Conservation (phyloP, 179 eudicot genomes). For the Amaranthus tricolor region DNA sequence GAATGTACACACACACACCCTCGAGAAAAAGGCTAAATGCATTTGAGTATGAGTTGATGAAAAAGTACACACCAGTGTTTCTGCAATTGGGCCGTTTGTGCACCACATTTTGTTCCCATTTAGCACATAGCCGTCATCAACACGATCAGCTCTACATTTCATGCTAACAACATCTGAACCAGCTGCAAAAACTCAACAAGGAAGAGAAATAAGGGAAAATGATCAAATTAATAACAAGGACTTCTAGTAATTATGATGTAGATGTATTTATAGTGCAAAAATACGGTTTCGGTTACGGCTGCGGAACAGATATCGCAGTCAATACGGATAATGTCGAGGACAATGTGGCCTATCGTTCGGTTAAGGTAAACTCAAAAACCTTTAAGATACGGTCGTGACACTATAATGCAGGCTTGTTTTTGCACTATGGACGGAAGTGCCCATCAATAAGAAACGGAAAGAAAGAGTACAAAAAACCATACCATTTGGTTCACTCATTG, state of each 20-base stretch:
- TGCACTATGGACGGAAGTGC: not conserved
- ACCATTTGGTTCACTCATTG: constrained; percentile 99
- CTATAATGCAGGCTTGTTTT: too few species aligned
- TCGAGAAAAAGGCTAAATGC: not conserved
- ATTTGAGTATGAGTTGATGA: not conserved
- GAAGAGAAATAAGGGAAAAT: constrained; percentile 11
- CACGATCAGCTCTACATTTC: constrained; percentile 94
- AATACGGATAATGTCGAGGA: too few species aligned
- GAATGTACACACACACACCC: not conserved
- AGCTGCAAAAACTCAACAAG: constrained; percentile 46
- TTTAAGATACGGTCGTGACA: too few species aligned
- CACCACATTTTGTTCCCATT: constrained; percentile 99
- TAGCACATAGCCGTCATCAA: constrained; percentile 80
- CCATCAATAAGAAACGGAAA: not conserved
- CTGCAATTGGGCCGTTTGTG: constrained; percentile 94
- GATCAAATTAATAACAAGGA: constrained; percentile 13
- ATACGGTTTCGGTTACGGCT: too few species aligned
- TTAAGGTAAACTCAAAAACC: too few species aligned
- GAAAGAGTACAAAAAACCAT: constrained; percentile 19
- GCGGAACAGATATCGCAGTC: too few species aligned
- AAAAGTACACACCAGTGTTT: constrained; percentile 66
- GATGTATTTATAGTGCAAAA: not conserved
- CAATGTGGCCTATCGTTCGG: too few species aligned
- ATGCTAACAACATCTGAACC: constrained; percentile 99
- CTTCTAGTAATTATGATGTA: constrained; percentile 6